These are phyloP conservation scores for Thermothielavioides terrestris DNA, from an alignment of 495 filamentous ascomycete species.

Conservation along the genomic window DNA sequence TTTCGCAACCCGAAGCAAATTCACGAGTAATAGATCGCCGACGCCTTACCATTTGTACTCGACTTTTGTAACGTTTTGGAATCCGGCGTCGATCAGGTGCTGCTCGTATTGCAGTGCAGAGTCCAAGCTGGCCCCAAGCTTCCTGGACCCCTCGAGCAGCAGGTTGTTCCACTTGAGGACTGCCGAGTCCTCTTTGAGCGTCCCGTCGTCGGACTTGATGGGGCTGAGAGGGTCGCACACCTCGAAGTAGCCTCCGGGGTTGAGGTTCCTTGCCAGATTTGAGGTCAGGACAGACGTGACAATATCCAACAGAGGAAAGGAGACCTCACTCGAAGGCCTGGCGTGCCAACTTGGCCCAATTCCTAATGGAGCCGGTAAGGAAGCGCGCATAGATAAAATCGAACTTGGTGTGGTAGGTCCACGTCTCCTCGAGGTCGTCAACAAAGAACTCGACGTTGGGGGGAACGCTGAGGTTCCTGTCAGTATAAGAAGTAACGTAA, in stretches of 20 bases:
- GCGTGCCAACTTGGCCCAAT: constrained; percentile 37
- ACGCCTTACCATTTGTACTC: constrained; percentile 11
- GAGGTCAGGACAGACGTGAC: background rate
- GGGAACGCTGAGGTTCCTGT: constrained; percentile 24
- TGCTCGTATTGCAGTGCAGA: background rate
- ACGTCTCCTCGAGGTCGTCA: constrained; percentile 46
- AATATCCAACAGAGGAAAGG: too few relatives aligned
- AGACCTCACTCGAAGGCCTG: constrained; percentile 5
- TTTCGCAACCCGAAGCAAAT: too few relatives aligned
- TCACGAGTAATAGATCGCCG: too few relatives aligned
- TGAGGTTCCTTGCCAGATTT: constrained; percentile 4
- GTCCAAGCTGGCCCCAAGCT: background rate
- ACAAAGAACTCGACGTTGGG: constrained; percentile 49
- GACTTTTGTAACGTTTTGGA: constrained; percentile 10
- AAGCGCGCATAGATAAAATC: constrained; percentile 30
- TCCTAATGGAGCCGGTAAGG: constrained; percentile 37
- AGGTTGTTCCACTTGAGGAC: constrained; percentile 1
- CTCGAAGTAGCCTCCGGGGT: constrained; percentile 21
- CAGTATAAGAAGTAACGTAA: background rate
- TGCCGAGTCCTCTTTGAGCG: constrained; percentile 11
- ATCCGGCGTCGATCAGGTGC: constrained; percentile 13
- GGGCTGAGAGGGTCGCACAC: constrained; percentile 14
- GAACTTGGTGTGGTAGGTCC: constrained; percentile 22
- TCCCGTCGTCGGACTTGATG: constrained; percentile 13
- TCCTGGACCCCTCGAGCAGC: constrained; percentile 6